phyloP scores from a whole-genome alignment of 1,284 basidiomycete genomes.

The Laetiporus sulphureus region DNA sequence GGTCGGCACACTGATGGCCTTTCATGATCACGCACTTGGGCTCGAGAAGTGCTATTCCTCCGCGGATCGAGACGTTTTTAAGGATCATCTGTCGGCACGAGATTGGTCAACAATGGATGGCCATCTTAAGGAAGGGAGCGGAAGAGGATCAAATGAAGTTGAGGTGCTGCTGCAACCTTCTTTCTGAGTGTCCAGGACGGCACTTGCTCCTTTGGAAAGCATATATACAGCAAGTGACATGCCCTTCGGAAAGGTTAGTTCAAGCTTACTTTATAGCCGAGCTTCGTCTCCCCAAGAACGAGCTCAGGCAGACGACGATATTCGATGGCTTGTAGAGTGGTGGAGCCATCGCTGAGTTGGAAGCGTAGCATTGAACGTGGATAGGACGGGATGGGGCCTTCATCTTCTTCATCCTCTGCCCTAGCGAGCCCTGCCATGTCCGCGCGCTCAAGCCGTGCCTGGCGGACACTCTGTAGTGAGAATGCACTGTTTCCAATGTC shows the following conservation, averaged over 20 bases:
- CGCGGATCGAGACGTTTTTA: constrained; percentile 52
- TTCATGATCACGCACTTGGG: constrained; percentile 51
- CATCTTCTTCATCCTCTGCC: constrained; percentile 52
- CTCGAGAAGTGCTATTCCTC: constrained; percentile 64
- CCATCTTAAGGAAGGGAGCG: too few relatives aligned
- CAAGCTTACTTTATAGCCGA: constrained; percentile 52
- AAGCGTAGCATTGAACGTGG: constrained; percentile 64
- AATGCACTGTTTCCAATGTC: constrained; percentile 73
- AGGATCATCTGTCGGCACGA: constrained; percentile 48
- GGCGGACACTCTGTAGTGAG: constrained; percentile 53
- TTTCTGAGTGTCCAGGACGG: too few relatives aligned
- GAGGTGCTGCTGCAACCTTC: too few relatives aligned
- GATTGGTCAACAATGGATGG: constrained; percentile 1
- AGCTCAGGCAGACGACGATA: constrained; percentile 53
- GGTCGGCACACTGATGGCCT: constrained; percentile 52
- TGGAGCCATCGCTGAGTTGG: constrained; percentile 59
- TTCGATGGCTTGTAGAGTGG: constrained; percentile 61
- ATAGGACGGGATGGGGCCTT: constrained; percentile 68
- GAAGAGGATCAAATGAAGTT: too few relatives aligned
- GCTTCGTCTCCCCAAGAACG: constrained; percentile 55
- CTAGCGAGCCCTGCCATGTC: constrained; percentile 37
- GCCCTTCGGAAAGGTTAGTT: background rate
- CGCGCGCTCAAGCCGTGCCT: constrained; percentile 56
- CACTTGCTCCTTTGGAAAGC: too few relatives aligned
- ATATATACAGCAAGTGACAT: too few relatives aligned